Base-by-base conservation (phyloP, 495 filamentous ascomycete species). In the Penicillium macrosclerotiorum region DNA sequence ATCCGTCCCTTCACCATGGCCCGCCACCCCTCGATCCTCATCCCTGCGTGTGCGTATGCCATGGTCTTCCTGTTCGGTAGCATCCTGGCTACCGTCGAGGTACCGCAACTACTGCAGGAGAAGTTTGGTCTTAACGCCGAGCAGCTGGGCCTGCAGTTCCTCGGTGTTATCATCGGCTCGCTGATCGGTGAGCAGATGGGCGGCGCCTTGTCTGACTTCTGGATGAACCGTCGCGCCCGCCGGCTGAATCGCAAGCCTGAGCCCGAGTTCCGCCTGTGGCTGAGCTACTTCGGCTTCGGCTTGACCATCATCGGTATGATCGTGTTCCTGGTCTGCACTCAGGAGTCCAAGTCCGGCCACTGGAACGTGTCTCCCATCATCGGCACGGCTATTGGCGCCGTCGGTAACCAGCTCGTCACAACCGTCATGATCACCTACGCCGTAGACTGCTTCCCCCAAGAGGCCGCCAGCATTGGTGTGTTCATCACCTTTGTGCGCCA, bases 321-420 rank as follows among this genome's bases (percentile, higher is more conserved):
- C 23, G 66, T 81, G 8, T 81, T 80, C 50, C 54, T 72, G 11
- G 70, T 78, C 0, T 65, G 65, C 31, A 70, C 63, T 8, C 49
- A 69, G 39, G 40, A 67, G 9, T 68, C 73, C 0, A 44, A 59
- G 1, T 37, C 47, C 14, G 65, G 61, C 3, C 61, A 69, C 22
- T 80, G 71, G 71, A 70, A 65, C 31, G 71, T 80, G 9, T 60
- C 69, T 4, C 77, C 77, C 1, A 62, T 78, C 12, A 54, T 81
- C 17, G 78, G 78, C 9, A 67, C 64, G 14, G 76, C 62, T 5
- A 73, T 81, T 37, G 69, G 68, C 3, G 72, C 65, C 11, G 69
- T 60, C 5, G 77, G 77, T 1, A 81, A 79, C 45, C 78, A 81
- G 57, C 55, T 81, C 13, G 69, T 81, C 17, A 80, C 78, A 6